A percentile compares a stretch with the other conserved stretches of the same genome.
These are phyloP conservation scores for Neltuma alba DNA, from an alignment of 306 rosid species.

Conservation along the genomic window DNA sequence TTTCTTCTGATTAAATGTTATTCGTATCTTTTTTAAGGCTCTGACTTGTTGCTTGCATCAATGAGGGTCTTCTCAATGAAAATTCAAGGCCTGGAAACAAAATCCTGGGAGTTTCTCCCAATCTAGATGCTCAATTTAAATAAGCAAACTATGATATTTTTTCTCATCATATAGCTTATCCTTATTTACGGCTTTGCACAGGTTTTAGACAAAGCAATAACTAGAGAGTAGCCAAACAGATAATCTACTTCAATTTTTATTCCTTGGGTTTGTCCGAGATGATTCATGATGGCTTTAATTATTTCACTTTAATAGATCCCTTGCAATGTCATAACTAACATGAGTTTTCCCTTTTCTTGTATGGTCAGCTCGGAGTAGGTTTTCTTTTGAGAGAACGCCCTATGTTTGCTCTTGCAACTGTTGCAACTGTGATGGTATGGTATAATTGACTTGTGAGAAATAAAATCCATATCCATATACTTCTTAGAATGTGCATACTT, in stretches of 20 bases:
- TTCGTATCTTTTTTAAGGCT: not conserved
- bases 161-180: not conserved
- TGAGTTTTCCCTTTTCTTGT: constrained; percentile 14
- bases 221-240: not conserved
- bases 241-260: not conserved
- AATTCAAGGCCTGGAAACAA: not conserved
- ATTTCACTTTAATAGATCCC: not conserved
- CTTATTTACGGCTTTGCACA: not conserved
- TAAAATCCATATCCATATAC: not conserved
- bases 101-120: not conserved
- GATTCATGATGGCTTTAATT: not conserved
- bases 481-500: constrained; percentile 22
- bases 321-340: constrained; percentile 20
- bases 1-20: not conserved
- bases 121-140: not conserved
- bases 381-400: constrained; percentile 68
- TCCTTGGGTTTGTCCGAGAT: not conserved
- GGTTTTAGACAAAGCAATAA: not conserved
- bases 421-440: constrained; percentile 65
- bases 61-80: not conserved
- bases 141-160: not conserved
- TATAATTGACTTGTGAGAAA: not conserved
- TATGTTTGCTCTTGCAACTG: constrained; percentile 64
- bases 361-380: constrained; percentile 59
- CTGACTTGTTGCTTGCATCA: not conserved